Evolutionary conservation across 2,329 filamentous ascomycete species (phyloP).

Genomic region (Thielaviopsis musarum): DNA sequence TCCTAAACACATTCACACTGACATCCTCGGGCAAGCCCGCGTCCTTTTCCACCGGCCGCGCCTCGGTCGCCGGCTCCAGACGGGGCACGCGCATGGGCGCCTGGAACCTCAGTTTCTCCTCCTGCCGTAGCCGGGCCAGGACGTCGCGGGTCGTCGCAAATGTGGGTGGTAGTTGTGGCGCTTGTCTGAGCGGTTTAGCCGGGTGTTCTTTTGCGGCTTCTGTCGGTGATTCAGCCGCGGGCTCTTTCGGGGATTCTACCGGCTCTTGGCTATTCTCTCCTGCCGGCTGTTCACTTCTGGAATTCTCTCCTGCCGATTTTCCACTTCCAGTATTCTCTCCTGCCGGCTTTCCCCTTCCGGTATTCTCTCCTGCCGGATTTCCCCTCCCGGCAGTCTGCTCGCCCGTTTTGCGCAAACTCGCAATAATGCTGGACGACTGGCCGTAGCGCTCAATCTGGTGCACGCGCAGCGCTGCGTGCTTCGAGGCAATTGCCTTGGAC

Average conservation of each 20-base stretch:
- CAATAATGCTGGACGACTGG: conserved; percentile 27
- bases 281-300: no score
- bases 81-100: conserved; percentile 9
- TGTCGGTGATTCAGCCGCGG: no score
- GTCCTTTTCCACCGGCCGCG: neutral
- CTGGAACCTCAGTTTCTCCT: conserved; percentile 6
- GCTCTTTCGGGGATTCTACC: neutral
- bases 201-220: neutral
- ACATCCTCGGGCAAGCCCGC: neutral
- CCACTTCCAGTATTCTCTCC: no score
- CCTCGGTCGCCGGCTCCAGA: conserved; percentile 9
- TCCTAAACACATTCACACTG: conserved; percentile 10
- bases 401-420: conserved; percentile 19
- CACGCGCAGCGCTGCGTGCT: conserved; percentile 40
- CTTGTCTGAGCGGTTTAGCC: neutral
- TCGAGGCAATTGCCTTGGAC: conserved; percentile 48
- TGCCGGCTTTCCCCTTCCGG: neutral
- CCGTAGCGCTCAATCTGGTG: conserved; percentile 35
- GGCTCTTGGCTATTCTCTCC: no score
- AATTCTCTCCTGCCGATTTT: no score
- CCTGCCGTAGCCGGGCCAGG: conserved; percentile 7
- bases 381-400: neutral
- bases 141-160: conserved; percentile 2
- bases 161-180: neutral
- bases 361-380: neutral